Base-by-base conservation (phyloP, 352 stramenopile genomes). In the Pythium periplocum region DNA sequence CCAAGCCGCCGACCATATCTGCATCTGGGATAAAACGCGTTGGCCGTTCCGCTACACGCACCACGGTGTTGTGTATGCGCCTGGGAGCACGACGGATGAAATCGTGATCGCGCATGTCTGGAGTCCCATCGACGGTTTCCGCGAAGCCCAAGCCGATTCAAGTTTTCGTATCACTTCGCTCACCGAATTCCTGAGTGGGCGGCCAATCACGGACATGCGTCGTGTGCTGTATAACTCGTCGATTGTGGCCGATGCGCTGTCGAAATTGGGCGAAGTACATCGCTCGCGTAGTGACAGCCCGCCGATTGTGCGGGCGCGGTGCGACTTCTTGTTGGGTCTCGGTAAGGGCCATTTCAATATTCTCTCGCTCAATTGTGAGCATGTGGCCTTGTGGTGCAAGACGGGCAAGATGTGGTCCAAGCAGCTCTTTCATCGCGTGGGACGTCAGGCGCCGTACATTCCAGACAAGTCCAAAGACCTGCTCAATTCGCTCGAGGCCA, bases 31-130 rank as follows among this genome's bases (percentile, higher is more conserved):
- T 59, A 83, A 75, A 17, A 80, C 62, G 49, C 78, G 81, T 36
- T 91, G 78, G 78, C 81, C 81, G 1, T 84, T 88, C 63, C 66
- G 72, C 8, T 91, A 91, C 67, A 85, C 75, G 45, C 81, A 91
- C 64, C 81, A 91, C 53, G 81, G 81, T 55, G 62, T 91, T 42
- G 76, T 91, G 10, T 86, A 78, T 55, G 44, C 64, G 32, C 34
- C 62, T 6, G 81, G 64, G 45, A 53, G 41, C 12, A 70, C 45
- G n/a, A 44, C 64, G 5, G 75, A 85, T 42, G 68, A 62, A 34
- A 84, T 91, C 50, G 63, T 68, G 31, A 66, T 91, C 33, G 78
- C 76, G 10, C 81, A 91, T 58, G 73, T 86, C 11, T 91, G 81
- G 81, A 87, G 73, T 44, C 66, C 61, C 48, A 78, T 87, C 45